Evolutionary conservation across 352 stramenopile species (phyloP).

Genomic region (Pythium apleroticum): DNA sequence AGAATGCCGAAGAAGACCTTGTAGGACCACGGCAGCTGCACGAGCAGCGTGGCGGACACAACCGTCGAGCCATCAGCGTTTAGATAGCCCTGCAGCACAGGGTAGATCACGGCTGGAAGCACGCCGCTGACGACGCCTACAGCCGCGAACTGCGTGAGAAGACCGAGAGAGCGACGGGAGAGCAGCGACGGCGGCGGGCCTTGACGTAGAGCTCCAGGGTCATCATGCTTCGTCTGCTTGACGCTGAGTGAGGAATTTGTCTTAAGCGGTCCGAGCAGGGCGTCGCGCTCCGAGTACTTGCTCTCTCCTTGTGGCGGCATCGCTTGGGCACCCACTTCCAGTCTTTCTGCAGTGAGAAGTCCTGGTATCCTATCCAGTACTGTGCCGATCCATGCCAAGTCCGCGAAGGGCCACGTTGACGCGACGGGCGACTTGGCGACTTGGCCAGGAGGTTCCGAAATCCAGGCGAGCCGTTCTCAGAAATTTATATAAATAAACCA

Average conservation of each 20-base stretch:
- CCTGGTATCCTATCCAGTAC: too few relatives aligned
- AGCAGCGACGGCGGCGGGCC: slow-evolving; percentile 6
- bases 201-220: background rate
- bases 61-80: slow-evolving; percentile 27
- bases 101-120: slow-evolving; percentile 20
- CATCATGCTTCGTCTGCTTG: background rate
- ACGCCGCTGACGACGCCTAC: slow-evolving; percentile 21
- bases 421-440: background rate
- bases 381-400: background rate
- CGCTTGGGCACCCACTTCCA: background rate
- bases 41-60: slow-evolving; percentile 24
- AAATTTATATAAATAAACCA: too few relatives aligned
- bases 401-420: background rate
- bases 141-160: slow-evolving; percentile 18
- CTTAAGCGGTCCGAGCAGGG: background rate
- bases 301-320: background rate
- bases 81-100: slow-evolving; percentile 30
- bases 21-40: slow-evolving; percentile 20
- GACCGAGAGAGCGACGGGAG: slow-evolving; percentile 9
- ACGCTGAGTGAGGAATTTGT: background rate
- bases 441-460: background rate
- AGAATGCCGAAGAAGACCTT: slow-evolving; percentile 23
- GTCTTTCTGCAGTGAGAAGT: too few relatives aligned
- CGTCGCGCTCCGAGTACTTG: slow-evolving; percentile 1
- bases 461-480: background rate